A percentile compares a stretch with the other conserved stretches of the same genome.
Evolutionary conservation across 2,329 filamentous ascomycete genomes (phyloP).

Genomic region (Zopfia rhizophila): DNA sequence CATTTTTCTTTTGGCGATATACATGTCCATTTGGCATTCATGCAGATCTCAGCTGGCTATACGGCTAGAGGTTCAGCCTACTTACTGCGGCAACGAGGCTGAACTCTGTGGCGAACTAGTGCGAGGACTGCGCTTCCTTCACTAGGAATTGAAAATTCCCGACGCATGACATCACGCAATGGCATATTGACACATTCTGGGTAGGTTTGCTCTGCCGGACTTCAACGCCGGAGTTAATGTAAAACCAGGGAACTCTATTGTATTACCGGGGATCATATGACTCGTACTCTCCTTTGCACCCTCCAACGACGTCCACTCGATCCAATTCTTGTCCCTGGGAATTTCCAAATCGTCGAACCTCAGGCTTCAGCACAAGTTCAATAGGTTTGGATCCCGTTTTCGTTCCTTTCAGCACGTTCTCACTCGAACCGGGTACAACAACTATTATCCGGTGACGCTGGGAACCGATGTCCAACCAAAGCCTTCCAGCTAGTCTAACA

Average conservation of each 20-base stretch:
- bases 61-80: too few relatives aligned
- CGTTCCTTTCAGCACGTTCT: conserved; percentile 7
- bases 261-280: neutral
- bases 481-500: conserved; percentile 16
- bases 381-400: conserved; percentile 2
- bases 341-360: conserved; percentile 25
- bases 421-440: conserved; percentile 7
- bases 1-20: too few relatives aligned
- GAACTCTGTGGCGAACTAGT: too few relatives aligned
- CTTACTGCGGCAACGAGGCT: too few relatives aligned
- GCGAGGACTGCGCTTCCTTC: too few relatives aligned
- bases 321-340: conserved; percentile 20
- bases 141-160: too few relatives aligned
- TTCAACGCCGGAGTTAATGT: too few relatives aligned
- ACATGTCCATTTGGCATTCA: too few relatives aligned
- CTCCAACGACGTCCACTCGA: conserved; percentile 17
- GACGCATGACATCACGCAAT: too few relatives aligned
- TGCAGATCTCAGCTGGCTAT: too few relatives aligned
- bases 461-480: conserved; percentile 26
- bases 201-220: too few relatives aligned
- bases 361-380: conserved; percentile 21
- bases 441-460: conserved; percentile 24
- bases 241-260: neutral
- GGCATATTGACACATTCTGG: too few relatives aligned
- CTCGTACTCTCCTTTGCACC: conserved; percentile 18